phyloP scores from a whole-genome alignment of 805 yeast genomes.

The Barnettozyma salicaria region DNA sequence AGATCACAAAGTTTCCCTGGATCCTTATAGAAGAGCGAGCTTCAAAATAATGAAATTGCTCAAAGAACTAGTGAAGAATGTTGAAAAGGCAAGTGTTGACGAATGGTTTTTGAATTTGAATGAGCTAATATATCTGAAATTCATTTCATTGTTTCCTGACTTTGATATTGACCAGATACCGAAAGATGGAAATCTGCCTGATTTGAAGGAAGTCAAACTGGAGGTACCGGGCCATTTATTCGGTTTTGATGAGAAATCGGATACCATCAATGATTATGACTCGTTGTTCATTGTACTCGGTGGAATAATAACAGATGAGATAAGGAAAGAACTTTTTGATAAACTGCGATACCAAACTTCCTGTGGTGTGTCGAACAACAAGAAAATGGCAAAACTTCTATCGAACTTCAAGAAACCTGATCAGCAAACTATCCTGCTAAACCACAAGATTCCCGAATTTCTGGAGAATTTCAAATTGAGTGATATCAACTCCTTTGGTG shows the following conservation, averaged over 20 bases:
- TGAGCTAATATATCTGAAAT: constrained; percentile 41
- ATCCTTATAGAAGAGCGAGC: constrained; percentile 86
- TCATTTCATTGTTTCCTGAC: constrained; percentile 43
- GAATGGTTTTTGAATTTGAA: constrained; percentile 89
- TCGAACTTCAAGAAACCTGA: constrained; percentile 83
- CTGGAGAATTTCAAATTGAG: constrained; percentile 54
- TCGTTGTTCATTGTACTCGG: constrained; percentile 68
- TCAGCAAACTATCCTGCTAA: constrained; percentile 70
- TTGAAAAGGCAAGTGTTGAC: constrained; percentile 94
- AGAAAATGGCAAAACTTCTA: constrained; percentile 79
- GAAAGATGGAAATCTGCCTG: constrained; percentile 34
- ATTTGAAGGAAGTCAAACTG: constrained; percentile 32
- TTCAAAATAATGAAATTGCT: constrained; percentile 69
- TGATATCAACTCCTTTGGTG: constrained; percentile 90
- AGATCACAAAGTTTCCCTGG: constrained; percentile 78
- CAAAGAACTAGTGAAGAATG: constrained; percentile 52
- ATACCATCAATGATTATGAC: constrained; percentile 61
- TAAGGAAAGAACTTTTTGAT: constrained; percentile 47
- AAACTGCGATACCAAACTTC: constrained; percentile 80
- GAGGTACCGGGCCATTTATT: constrained; percentile 17
- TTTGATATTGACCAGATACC: constrained; percentile 24
- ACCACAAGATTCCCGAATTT: constrained; percentile 43
- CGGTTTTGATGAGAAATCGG: constrained; percentile 11
- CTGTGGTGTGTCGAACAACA: constrained; percentile 76
- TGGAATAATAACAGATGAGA: constrained; percentile 46